These are phyloP conservation scores for Gymnopus androsaceus DNA, from an alignment of 1,284 basidiomycete species.

Conservation along the genomic window DNA sequence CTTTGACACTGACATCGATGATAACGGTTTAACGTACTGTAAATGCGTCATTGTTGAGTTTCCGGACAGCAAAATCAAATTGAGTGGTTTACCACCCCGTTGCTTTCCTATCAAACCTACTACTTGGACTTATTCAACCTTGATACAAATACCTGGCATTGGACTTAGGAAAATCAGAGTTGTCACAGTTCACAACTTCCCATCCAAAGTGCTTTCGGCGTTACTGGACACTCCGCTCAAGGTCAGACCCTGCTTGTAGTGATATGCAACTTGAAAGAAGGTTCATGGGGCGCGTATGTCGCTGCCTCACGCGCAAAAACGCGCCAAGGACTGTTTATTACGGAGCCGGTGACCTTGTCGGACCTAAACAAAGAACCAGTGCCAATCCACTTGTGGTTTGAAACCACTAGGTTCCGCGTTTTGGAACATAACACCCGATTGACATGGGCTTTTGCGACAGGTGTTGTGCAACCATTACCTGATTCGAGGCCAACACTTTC, in stretches of 20 bases:
- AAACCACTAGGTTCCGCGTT: too few relatives aligned
- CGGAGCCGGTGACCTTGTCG: neutral
- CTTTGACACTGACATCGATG: neutral
- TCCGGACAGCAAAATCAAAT: slow-evolving; percentile 21
- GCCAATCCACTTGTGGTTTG: neutral
- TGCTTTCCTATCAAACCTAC: slow-evolving; percentile 23
- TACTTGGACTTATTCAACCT: slow-evolving; percentile 21
- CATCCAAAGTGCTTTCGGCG: slow-evolving; percentile 9
- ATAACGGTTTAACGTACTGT: neutral
- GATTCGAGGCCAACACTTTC: too few relatives aligned
- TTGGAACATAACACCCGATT: too few relatives aligned
- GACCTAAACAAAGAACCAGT: neutral
- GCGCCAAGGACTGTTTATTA: slow-evolving; percentile 14
- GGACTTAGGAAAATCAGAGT: neutral
- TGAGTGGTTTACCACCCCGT: slow-evolving; percentile 21
- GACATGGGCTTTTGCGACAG: too few relatives aligned
- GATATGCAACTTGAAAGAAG: slow-evolving; percentile 16
- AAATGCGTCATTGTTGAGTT: slow-evolving; percentile 28
- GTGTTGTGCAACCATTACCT: too few relatives aligned
- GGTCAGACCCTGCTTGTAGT: slow-evolving; percentile 19
- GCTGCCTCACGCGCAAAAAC: slow-evolving; percentile 19
- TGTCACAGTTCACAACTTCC: slow-evolving; percentile 6
- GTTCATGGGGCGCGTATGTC: slow-evolving; percentile 9
- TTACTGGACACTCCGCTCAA: slow-evolving; percentile 19
- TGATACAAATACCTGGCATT: neutral